These are phyloP conservation scores for Akanthomyces lecanii DNA, from an alignment of 2,329 filamentous ascomycete genomes.

Conservation along the genomic window DNA sequence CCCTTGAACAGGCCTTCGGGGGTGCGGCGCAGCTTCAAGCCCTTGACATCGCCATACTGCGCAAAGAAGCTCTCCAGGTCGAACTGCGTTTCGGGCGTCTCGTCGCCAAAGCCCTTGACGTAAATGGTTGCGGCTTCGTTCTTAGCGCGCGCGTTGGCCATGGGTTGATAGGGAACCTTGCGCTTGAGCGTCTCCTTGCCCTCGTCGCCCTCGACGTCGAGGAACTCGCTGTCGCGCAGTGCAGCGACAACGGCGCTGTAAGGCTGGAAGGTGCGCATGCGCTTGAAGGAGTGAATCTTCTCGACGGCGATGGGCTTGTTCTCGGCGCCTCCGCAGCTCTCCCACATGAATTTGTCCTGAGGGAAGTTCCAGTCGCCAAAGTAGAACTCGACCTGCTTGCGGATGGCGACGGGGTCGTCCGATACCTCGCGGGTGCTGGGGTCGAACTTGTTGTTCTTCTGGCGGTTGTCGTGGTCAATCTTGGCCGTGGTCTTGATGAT, in stretches of 20 bases:
- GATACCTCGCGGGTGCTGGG: constrained; percentile 63
- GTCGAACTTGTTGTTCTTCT: constrained; percentile 67
- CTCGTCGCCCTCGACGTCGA: constrained; percentile 71
- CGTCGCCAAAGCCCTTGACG: constrained; percentile 88
- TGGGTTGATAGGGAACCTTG: constrained; percentile 64
- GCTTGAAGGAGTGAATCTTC: constrained; percentile 81
- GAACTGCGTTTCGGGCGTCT: constrained; percentile 80
- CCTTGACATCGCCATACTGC: constrained; percentile 71
- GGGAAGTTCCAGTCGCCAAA: constrained; percentile 89
- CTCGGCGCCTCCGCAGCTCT: constrained; percentile 68
- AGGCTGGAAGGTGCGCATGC: constrained; percentile 92
- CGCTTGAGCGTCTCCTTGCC: constrained; percentile 70
- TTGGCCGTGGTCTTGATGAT: constrained; percentile 44
- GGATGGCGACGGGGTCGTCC: constrained; percentile 74
- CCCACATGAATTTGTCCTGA: constrained; percentile 82
- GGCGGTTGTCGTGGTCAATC: constrained; percentile 35
- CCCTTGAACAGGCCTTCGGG: constrained; percentile 81
- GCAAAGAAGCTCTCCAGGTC: constrained; percentile 91
- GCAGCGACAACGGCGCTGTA: constrained; percentile 79
- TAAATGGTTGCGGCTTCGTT: constrained; percentile 76
- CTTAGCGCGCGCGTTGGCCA: constrained; percentile 57
- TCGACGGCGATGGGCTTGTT: constrained; percentile 80
- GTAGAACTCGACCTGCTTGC: constrained; percentile 93
- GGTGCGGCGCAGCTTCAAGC: constrained; percentile 79
- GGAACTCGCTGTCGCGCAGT: constrained; percentile 68